Conservation (phyloP, 2,329 filamentous ascomycete genomes). For the Didymella keratinophila region DNA sequence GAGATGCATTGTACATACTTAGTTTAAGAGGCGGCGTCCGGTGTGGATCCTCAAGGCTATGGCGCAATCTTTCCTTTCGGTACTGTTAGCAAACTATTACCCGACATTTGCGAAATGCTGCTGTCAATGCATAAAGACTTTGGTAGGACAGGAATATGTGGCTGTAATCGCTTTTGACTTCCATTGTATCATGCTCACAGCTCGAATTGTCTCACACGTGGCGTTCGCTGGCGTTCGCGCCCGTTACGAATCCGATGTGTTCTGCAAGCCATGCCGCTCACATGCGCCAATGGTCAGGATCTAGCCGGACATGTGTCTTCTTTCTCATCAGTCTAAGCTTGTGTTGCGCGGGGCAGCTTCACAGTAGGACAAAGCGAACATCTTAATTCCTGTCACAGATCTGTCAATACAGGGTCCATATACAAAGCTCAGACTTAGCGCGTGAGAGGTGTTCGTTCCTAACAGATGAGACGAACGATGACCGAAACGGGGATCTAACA, state of each 20-base stretch:
- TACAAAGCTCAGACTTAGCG: too few relatives aligned
- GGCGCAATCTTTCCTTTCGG: conserved; percentile 2
- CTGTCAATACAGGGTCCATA: too few relatives aligned
- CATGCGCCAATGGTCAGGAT: too few relatives aligned
- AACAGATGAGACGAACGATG: too few relatives aligned
- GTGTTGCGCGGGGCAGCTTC: too few relatives aligned
- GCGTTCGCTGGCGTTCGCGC: conserved; percentile 2
- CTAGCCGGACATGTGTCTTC: too few relatives aligned
- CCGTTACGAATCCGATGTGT: conserved; percentile 4
- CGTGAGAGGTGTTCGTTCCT: too few relatives aligned
- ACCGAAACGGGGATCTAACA: too few relatives aligned
- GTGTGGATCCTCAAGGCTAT: background rate
- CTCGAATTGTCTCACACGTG: conserved; percentile 1
- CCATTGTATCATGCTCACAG: too few relatives aligned
- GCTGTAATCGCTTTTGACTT: conserved; percentile 15
- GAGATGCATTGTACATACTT: conserved; percentile 12
- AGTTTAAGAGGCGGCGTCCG: background rate
- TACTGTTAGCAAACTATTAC: conserved; percentile 1
- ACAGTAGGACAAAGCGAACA: too few relatives aligned
- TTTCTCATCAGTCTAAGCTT: too few relatives aligned
- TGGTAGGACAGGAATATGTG: background rate
- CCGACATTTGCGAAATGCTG: background rate
- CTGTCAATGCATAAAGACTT: background rate
- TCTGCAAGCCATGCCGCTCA: background rate
- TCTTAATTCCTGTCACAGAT: too few relatives aligned